Base-by-base conservation (phyloP, 441 rosid genomes). In the Populus hybrid region DNA sequence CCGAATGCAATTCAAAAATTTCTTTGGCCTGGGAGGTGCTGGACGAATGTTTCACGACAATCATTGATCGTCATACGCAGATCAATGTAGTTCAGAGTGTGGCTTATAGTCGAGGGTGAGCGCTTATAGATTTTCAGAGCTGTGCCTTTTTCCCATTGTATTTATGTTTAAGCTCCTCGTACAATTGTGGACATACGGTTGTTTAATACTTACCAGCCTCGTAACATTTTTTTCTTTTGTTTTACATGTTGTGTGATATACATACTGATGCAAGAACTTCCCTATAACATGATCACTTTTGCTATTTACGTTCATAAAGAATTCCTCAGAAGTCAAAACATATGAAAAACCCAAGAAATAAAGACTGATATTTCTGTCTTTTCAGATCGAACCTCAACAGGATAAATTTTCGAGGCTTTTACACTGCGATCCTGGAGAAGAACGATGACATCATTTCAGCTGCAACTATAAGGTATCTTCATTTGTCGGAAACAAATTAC, bases 401-500 rank as follows among this genome's bases (percentile, higher is more conserved):
- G 5, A 9, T 84, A 20, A 78, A 87, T 16, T 87, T 80, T 20
- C 70, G 77, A 8, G 80, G 82, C 24, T 87, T 87, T 64, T 87
- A 82, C 20, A 79, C 84, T 4, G 75, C 70, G 6, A 14, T 85
- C 2, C 75, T 88, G 50, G 87, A 88, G 72, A 77, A 40, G 61
- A 63, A 81, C 3, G 88, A 79, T 9, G 83, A 78, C 23, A 67
- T 84, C 10, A 28, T 86, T 26, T 65, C 83, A 7, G 87, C 69
- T 3, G 88, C 88, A 61, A 57, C 83, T 8, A 9, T 85, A 35
- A 84, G 88, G 90, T 84, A 57, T 63, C 0, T 23, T 9, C 24
- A 20, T 32, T 3, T 8, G 10, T 46, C 57, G 20, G 57, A 46
- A 14, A 46, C 7, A 46, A 46, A 46, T 46, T 46, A 46, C 57